Base-by-base conservation (phyloP, 163 green algal species). In the Coccomyxa subellipsoidea region DNA sequence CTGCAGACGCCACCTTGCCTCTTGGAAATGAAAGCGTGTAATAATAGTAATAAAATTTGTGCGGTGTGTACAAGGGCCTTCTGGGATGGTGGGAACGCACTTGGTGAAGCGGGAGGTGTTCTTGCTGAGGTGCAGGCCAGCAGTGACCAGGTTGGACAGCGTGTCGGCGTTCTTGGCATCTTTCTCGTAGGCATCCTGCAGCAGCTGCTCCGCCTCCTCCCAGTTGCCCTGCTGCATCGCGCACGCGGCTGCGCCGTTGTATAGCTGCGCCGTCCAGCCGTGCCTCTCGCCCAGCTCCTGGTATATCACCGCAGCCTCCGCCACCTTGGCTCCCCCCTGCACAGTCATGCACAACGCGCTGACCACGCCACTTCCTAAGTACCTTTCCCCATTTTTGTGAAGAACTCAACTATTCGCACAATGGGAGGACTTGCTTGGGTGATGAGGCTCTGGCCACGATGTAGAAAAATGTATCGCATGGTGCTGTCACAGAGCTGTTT, bases 281-380 rank as follows among this genome's bases (percentile, higher is more conserved):
- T 95, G 98, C 91, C 97, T 98, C 81, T 99, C 97, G 0, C 93
- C 95, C 35, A 99, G 88, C 90, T 99, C 97, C 86, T 98, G 82
- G 86, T 95, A 99, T 35, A 99, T 97, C 89, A 98, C 97, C 23
- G 86, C 91, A 2, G 97, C 96, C 83, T 99, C 97, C 85, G 98
- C 93, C 40, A 99, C 91, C 89, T 98, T 99, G 59, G 86, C 76
- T 0, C 97, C 97, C 4, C 97, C 97, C 89, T 95, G 89, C 78
- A 77, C 10, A n/a, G 34, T 7, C 18, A 73, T 73, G 29, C 29
- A 34, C 12, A 9, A 37, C 21, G 7, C 66, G 4, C 66, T 3
- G 12, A 8, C 66, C n/a, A 35, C 32, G 29, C 66, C 29, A 73
- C 1, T 59, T 59, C 47, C 47, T 35, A 10, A 18, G 66, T 35